These are phyloP conservation scores for Centrapalus pauciflorus DNA, from an alignment of 129 eudicot genomes.

Conservation along the genomic window DNA sequence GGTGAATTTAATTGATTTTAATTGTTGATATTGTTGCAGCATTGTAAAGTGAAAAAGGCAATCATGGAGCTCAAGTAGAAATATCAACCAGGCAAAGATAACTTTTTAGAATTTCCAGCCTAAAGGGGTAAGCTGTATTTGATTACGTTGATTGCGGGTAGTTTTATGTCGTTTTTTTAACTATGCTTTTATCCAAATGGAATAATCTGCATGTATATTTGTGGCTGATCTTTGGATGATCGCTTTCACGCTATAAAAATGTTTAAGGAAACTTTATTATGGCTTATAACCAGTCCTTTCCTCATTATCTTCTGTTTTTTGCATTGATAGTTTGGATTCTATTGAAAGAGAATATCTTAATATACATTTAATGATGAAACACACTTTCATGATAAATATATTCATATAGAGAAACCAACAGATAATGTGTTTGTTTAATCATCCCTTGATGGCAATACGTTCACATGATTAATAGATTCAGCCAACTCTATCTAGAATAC, in stretches of 20 bases:
- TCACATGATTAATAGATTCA: not conserved
- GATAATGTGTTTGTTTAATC: no score
- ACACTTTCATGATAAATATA: not conserved
- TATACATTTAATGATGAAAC: not conserved
- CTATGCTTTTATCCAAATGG: not conserved
- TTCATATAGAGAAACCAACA: not conserved
- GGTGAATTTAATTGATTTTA: no score
- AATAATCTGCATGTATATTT: slow-evolving; percentile 1
- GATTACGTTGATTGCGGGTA: not conserved
- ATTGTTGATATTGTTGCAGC: slow-evolving; percentile 3
- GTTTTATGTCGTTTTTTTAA: not conserved
- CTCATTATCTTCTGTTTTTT: not conserved
- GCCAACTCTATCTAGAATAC: not conserved
- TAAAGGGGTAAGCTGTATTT: slow-evolving; percentile 16
- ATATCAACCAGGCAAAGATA: not conserved
- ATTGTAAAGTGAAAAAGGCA: slow-evolving; percentile 8
- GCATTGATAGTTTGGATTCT: not conserved
- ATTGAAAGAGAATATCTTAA: not conserved
- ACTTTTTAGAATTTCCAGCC: not conserved
- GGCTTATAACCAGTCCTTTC: not conserved
- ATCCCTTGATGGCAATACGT: no score
- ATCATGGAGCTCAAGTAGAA: slow-evolving; percentile 22
- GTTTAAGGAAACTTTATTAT: not conserved
- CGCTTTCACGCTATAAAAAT: not conserved
- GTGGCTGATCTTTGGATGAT: not conserved